Base-by-base conservation (phyloP, 2,329 filamentous ascomycete species). In the Pseudogymnoascus sp. region DNA sequence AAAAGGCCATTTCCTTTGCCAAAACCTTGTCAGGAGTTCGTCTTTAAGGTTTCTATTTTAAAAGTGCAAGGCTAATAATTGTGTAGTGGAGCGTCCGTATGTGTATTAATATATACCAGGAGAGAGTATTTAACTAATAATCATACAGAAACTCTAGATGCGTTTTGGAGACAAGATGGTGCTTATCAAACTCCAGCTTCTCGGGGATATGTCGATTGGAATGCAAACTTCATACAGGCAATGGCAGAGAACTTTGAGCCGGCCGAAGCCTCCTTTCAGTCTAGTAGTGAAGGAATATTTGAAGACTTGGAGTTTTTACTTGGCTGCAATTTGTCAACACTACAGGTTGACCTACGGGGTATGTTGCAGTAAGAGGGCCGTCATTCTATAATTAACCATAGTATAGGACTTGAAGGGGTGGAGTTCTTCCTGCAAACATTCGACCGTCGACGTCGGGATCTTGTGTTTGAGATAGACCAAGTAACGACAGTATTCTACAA, bases 121-220 rank as follows among this genome's bases (percentile, higher is more conserved):
- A 21, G 59, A 35, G n/a, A 15, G 36, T 36, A n/a, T 28, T 28
- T 26, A n/a, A 36, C 53, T 65, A 31, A 64, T 15, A 17, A 15
- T 15, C 13, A 23, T n/a, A 63, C 47, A 66, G 63, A 2, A 38
- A 66, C 62, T 26, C 21, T 66, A n/a, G 42, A 63, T 26, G 65
- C 64, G 7, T 65, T 65, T 31, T 66, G 64, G 65, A 64, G 62
- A 7, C 26, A 47, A 33, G 64, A 64, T 31, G 64, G 65, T 19
- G 65, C 62, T 19, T 38, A 66, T 65, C 4, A 8, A 15, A 66
- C 63, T 21, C 21, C 10, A 0, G 35, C 5, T 5, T 53, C 47
- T 31, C 62, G 21, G 23, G 13, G 17, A 53, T 53, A 36, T 15
- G 50, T 44, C n/a, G 38, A 66, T 17, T 66, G 64, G 62, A 66